These are phyloP conservation scores for Fraxinus albicans DNA, from an alignment of 305 asterid species.

Conservation along the genomic window DNA sequence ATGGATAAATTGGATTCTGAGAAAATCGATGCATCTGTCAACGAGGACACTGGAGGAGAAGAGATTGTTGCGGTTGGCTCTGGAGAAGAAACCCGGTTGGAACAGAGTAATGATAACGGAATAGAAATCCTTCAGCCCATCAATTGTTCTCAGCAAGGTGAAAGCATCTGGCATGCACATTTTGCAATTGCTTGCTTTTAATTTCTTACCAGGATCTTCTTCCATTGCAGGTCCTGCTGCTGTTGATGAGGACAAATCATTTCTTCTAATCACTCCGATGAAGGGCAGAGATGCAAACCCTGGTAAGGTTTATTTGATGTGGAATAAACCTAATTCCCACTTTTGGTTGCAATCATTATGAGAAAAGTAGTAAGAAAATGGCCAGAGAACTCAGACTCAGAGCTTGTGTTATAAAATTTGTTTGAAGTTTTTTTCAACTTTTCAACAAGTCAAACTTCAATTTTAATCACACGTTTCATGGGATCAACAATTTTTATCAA, in stretches of 20 bases:
- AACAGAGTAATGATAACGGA: not conserved
- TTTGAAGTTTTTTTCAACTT: not conserved
- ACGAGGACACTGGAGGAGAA: not conserved
- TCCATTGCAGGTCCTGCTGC: constrained; percentile 16
- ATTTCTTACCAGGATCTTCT: constrained; percentile 1
- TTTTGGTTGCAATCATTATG: not conserved
- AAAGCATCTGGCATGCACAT: not conserved
- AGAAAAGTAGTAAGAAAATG: not conserved
- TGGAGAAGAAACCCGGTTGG: not conserved
- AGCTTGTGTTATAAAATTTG: not conserved
- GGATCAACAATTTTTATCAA: not conserved
- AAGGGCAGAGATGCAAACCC: constrained; percentile 2
- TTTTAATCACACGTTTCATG: not conserved
- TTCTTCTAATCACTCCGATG: not conserved
- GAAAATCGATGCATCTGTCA: constrained; percentile 1
- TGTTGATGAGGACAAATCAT: constrained; percentile 10
- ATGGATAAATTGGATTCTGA: not conserved
- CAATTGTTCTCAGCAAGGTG: constrained; percentile 1
- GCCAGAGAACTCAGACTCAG: not conserved
- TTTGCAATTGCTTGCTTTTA: not conserved
- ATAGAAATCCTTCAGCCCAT: not conserved
- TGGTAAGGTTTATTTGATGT: constrained; percentile 8
- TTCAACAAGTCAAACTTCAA: not conserved
- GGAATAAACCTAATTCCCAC: not conserved
- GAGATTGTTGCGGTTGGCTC: not conserved